Percentiles rank a stretch among this genome's conserved stretches.
Conservation (phyloP, 495 filamentous ascomycete genomes). For the Trypethelium eluteriae region DNA sequence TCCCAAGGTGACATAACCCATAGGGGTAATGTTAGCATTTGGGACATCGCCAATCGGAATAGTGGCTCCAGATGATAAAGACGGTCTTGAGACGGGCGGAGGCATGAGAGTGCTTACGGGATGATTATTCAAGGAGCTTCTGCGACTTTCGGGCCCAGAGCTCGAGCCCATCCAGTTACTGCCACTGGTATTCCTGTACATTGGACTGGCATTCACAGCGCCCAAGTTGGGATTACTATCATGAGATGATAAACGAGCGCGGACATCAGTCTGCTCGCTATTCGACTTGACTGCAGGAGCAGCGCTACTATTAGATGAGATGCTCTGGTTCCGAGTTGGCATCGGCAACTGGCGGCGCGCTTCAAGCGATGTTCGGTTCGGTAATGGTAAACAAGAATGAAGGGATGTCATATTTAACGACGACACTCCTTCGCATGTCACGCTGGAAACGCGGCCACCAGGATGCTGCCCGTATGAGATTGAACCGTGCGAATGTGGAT, state of each 20-base stretch:
- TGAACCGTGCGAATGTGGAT: conserved; percentile 14
- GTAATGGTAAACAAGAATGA: conserved; percentile 30
- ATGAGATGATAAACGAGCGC: neutral
- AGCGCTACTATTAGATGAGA: neutral
- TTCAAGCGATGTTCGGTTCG: conserved; percentile 6
- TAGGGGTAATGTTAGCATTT: neutral
- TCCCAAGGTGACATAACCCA: neutral
- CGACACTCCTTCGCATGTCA: conserved; percentile 23
- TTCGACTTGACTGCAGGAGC: neutral
- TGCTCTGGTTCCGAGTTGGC: conserved; percentile 2
- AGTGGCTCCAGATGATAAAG: neutral
- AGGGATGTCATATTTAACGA: conserved; percentile 32
- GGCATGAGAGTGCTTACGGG: neutral
- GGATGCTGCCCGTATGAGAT: conserved; percentile 9
- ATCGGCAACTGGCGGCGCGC: neutral
- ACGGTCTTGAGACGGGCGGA: neutral
- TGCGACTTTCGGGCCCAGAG: neutral
- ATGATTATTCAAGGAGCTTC: neutral
- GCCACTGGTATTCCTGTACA: neutral
- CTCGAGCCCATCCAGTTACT: neutral
- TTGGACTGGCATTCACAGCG: neutral
- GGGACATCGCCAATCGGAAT: neutral
- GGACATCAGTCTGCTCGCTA: neutral
- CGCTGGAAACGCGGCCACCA: conserved; percentile 18
- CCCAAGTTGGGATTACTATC: neutral